Conservation (phyloP, 2,329 filamentous ascomycete genomes). For the Diplocarpon rosae region DNA sequence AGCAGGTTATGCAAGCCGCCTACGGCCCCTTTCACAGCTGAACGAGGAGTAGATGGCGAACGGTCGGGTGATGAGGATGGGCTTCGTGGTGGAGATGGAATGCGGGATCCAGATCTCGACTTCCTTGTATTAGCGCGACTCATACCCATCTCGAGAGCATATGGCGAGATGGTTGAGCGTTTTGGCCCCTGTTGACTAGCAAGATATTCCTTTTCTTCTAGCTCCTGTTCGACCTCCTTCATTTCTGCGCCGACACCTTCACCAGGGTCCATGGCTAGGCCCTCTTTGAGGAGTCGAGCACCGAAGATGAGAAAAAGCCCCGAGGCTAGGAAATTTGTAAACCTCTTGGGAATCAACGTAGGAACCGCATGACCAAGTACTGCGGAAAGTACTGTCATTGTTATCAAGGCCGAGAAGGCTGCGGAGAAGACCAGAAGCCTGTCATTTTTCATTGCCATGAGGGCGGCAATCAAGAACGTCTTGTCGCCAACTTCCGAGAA, state of each 20-base stretch:
- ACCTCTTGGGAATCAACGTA: slow-evolving; percentile 75
- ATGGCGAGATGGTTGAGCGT: slow-evolving; percentile 59
- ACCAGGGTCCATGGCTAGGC: slow-evolving; percentile 75
- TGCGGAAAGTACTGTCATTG: slow-evolving; percentile 93
- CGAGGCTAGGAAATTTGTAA: slow-evolving; percentile 81
- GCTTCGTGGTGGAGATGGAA: slow-evolving; percentile 71
- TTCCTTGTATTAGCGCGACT: slow-evolving; percentile 51
- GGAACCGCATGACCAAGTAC: slow-evolving; percentile 88
- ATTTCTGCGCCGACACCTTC: slow-evolving; percentile 95
- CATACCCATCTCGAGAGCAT: slow-evolving; percentile 71
- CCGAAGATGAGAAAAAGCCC: slow-evolving; percentile 85
- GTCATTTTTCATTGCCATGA: slow-evolving; percentile 99
- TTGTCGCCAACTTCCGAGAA: slow-evolving; percentile 97
- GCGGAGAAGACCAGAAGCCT: slow-evolving; percentile 88
- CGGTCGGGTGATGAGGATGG: slow-evolving; percentile 66
- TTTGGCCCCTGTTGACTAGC: slow-evolving; percentile 55
- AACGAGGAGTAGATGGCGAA: slow-evolving; percentile 28
- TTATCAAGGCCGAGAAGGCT: slow-evolving; percentile 79
- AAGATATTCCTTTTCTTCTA: slow-evolving; percentile 83
- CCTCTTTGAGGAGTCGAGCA: slow-evolving; percentile 71
- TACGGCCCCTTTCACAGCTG: slow-evolving; percentile 33
- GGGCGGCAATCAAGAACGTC: slow-evolving; percentile 89
- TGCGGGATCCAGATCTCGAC: slow-evolving; percentile 61
- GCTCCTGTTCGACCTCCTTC: slow-evolving; percentile 89
- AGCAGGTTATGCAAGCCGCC: slow-evolving; percentile 74